These are phyloP conservation scores for Barbatosphaeria neglecta DNA, from an alignment of 495 filamentous ascomycete genomes.

Conservation along the genomic window DNA sequence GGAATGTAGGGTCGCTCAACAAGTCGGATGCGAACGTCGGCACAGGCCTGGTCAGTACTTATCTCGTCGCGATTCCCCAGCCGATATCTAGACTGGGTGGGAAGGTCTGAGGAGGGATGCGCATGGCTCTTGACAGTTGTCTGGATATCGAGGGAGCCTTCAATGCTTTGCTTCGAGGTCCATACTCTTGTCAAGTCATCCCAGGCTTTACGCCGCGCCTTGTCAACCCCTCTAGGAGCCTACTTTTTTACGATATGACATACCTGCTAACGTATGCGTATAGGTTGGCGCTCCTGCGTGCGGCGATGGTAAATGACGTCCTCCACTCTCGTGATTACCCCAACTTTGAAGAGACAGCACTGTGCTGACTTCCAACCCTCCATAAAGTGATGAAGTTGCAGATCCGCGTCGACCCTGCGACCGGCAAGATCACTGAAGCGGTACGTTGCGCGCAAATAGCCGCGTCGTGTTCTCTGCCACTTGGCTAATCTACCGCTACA, in stretches of 20 bases:
- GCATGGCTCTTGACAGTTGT: too few species aligned
- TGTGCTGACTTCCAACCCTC: background rate
- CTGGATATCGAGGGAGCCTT: too few species aligned
- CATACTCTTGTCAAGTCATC: too few species aligned
- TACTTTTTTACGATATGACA: too few species aligned
- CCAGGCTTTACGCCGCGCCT: background rate
- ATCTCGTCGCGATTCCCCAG: background rate
- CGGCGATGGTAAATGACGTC: constrained; percentile 50
- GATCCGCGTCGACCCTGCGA: constrained; percentile 86
- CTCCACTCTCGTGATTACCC: too few species aligned
- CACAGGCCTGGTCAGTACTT: constrained; percentile 59
- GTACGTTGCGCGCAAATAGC: too few species aligned
- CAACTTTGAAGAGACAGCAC: too few species aligned
- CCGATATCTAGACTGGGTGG: background rate
- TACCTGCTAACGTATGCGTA: background rate
- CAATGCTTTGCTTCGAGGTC: too few species aligned
- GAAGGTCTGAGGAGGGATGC: too few species aligned
- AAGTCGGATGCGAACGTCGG: constrained; percentile 84
- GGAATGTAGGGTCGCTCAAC: constrained; percentile 87
- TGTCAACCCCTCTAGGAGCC: too few species aligned
- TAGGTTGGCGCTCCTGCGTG: constrained; percentile 24
- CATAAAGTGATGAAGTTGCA: constrained; percentile 90
- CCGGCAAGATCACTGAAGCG: constrained; percentile 79
- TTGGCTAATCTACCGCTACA: background rate
- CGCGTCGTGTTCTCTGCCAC: background rate